Base-by-base conservation (phyloP, 2,329 filamentous ascomycete species). In the Coniochaeta sp. region DNA sequence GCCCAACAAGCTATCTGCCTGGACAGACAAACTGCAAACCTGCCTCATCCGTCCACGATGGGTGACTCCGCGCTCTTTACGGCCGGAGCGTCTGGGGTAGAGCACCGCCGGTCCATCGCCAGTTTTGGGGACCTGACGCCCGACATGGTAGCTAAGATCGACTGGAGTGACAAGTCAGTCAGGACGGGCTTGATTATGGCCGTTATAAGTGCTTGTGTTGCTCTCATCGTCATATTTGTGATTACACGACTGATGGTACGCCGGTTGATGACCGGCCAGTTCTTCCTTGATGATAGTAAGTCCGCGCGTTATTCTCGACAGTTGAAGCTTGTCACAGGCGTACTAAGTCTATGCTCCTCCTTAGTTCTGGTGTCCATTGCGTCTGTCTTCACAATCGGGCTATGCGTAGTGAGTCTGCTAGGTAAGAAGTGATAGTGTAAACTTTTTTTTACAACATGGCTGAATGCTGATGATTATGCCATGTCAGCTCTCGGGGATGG, bases 271-370 rank as follows among this genome's bases (percentile, higher is more conserved):
- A 63, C 62, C 5, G 57, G 62, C 36, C 63, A 62, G 6, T 65
- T 68, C 54, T 65, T 68, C 14, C 33, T 65, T 16, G 67, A 69
- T 28, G 67, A 69, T 56, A 58, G 47, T 56, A 22, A 38, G 47
- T 19, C 40, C 3, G 17, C 22, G n/a, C 47, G 16, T 22, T 17
- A 52, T 17, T 31, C 14, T 22, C 9, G 24, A 31, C 11, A 9
- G 11, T 28, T 1, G 26, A 34, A 31, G 26, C 16, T 40, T 19
- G 38, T 17, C 38, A n/a, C 8, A 9, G 26, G 26, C 50, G n/a
- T 47, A 24, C 50, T 34, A n/a, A 55, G n/a, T 50, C 34, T 16
- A n/a, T 16, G 38, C 24, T 36, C 6, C 12, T 14, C 1, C 24
- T n/a, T 17, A 63, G 62, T 59, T 28, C 62, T 68, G 12, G 58